phyloP scores from a whole-genome alignment of 2,329 filamentous ascomycete genomes.

The Mollisiaceae sp. region DNA sequence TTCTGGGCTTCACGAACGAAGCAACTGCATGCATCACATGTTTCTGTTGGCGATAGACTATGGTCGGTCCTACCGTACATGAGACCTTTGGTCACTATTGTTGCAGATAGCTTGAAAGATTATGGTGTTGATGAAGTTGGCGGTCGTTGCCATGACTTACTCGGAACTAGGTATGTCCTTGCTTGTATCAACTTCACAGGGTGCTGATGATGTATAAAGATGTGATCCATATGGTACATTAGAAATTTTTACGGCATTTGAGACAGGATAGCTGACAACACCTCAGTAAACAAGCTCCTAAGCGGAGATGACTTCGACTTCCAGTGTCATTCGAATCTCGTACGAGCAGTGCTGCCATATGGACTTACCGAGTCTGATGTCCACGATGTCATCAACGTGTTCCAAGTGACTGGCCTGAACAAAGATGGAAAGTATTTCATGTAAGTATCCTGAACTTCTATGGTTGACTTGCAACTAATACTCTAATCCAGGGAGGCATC shows the following conservation, averaged over 20 bases:
- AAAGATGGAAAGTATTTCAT: conserved; percentile 78
- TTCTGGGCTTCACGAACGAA: conserved; percentile 83
- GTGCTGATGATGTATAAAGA: conserved; percentile 42
- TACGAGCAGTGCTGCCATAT: conserved; percentile 70
- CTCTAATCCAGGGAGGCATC: conserved; percentile 46
- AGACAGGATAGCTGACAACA: conserved; percentile 13
- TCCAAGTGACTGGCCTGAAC: conserved; percentile 83
- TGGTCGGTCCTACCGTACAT: conserved; percentile 82
- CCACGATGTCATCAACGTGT: conserved; percentile 85
- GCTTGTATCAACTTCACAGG: background rate
- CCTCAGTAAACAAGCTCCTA: conserved; percentile 70
- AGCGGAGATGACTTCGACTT: conserved; percentile 75
- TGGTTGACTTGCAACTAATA: background rate
- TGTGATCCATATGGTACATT: conserved; percentile 76
- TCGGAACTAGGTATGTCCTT: conserved; percentile 63
- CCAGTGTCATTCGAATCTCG: conserved; percentile 84
- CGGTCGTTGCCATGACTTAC: conserved; percentile 74
- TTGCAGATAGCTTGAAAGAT: conserved; percentile 67
- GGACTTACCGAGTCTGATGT: conserved; percentile 76
- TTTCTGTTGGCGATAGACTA: conserved; percentile 72
- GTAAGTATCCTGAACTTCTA: conserved; percentile 33
- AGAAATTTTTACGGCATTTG: background rate
- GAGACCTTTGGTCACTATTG: conserved; percentile 74
- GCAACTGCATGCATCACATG: conserved; percentile 78
- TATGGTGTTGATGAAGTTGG: conserved; percentile 68